Conservation (phyloP, 768 basidiomycete genomes). For the Pleurotus djamor region DNA sequence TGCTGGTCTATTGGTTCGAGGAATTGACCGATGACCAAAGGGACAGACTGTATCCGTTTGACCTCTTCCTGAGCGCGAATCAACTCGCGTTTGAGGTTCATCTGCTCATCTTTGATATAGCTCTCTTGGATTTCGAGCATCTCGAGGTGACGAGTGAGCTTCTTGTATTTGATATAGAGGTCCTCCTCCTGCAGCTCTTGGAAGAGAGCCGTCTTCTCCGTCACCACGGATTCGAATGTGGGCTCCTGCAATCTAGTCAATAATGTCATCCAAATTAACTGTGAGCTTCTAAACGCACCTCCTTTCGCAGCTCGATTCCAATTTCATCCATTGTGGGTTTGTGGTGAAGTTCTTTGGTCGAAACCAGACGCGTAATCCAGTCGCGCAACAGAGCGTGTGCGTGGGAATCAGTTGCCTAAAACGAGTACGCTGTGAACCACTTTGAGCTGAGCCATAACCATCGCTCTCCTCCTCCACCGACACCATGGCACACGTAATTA, state of each 20-base stretch:
- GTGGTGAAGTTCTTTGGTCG: background rate
- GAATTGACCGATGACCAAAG: slow-evolving; percentile 98
- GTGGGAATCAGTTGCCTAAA: background rate
- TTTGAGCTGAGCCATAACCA: background rate
- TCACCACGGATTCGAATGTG: slow-evolving; percentile 83
- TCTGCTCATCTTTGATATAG: slow-evolving; percentile 99
- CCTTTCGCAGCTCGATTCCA: slow-evolving; percentile 80
- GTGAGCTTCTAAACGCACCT: slow-evolving; percentile 44
- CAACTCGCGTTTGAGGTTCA: slow-evolving; percentile 95
- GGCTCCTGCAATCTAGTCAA: slow-evolving; percentile 60
- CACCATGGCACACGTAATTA: slow-evolving; percentile 83
- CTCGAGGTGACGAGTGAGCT: slow-evolving; percentile 90
- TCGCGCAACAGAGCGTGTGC: background rate
- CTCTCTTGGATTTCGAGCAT: slow-evolving; percentile 93
- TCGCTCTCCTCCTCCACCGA: background rate
- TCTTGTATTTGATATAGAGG: slow-evolving; percentile 97
- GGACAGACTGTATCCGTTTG: slow-evolving; percentile 98
- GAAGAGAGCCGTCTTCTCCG: slow-evolving; percentile 85
- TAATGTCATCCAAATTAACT: background rate
- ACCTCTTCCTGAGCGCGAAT: slow-evolving; percentile 99
- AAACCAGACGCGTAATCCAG: slow-evolving; percentile 4
- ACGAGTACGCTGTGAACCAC: too few relatives aligned
- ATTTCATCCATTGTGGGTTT: slow-evolving; percentile 76
- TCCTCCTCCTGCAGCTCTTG: slow-evolving; percentile 91
- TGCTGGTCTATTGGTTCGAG: slow-evolving; percentile 98